These are phyloP conservation scores for Paralagenidium karlingii DNA, from an alignment of 352 stramenopile genomes.

Conservation along the genomic window DNA sequence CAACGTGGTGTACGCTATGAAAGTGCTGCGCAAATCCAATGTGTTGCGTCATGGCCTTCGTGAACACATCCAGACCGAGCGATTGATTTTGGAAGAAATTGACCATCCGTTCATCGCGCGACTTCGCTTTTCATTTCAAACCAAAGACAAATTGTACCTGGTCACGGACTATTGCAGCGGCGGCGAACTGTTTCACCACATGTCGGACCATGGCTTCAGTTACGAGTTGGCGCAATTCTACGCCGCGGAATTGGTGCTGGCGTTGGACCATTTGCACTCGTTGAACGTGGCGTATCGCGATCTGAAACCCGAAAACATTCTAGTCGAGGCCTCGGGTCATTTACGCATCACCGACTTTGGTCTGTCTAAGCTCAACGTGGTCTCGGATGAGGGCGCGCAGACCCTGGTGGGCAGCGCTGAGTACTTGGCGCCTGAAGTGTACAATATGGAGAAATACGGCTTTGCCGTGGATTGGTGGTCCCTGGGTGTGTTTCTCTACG, in stretches of 20 bases:
- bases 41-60: slow-evolving; percentile 89
- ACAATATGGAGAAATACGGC: slow-evolving; percentile 56
- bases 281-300: slow-evolving; percentile 95
- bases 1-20: slow-evolving; percentile 93
- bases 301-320: slow-evolving; percentile 95
- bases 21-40: slow-evolving; percentile 95
- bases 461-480: slow-evolving; percentile 90
- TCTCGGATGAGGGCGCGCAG: slow-evolving; percentile 51
- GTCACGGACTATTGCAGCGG: slow-evolving; percentile 85
- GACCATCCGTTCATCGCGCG: slow-evolving; percentile 97
- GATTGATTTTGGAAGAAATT: slow-evolving; percentile 95
- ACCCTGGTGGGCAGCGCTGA: slow-evolving; percentile 75
- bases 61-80: slow-evolving; percentile 94
- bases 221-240: slow-evolving; percentile 87
- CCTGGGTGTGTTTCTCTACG: slow-evolving; percentile 80
- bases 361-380: slow-evolving; percentile 62
- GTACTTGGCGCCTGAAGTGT: slow-evolving; percentile 84
- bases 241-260: slow-evolving; percentile 90
- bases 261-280: slow-evolving; percentile 92
- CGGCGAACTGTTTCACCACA: slow-evolving; percentile 97
- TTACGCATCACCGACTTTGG: slow-evolving; percentile 97
- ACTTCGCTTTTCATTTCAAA: slow-evolving; percentile 97
- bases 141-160: slow-evolving; percentile 79
- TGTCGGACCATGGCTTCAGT: slow-evolving; percentile 80
- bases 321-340: slow-evolving; percentile 83